Conservation (phyloP, 2,329 filamentous ascomycete species). For the Coniochaeta hoffmannii region DNA sequence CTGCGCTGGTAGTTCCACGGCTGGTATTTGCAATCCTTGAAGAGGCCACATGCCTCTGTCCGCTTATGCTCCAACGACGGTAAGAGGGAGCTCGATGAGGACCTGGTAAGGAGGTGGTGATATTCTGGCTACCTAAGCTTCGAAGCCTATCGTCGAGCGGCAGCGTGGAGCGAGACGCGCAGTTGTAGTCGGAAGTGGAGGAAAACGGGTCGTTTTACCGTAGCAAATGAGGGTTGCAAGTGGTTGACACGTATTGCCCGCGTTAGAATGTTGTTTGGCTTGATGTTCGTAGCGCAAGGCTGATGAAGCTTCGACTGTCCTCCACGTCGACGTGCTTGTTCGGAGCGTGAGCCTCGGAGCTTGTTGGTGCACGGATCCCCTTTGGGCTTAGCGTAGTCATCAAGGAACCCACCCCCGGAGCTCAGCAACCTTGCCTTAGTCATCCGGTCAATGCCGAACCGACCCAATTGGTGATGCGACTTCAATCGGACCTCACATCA, state of each 20-base stretch:
- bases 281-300: not conserved
- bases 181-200: not conserved
- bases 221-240: not conserved
- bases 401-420: not conserved
- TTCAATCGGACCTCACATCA: not conserved
- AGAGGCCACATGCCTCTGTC: not conserved
- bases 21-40: not conserved
- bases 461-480: not conserved
- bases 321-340: not conserved
- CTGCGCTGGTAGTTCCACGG: not conserved
- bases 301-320: not conserved
- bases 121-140: not conserved
- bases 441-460: not conserved
- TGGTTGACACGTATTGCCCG: not conserved
- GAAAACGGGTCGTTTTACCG: not conserved
- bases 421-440: not conserved
- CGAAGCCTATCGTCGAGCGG: not conserved
- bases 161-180: not conserved
- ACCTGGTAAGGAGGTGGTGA: not conserved
- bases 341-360: conserved; percentile 1
- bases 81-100: not conserved
- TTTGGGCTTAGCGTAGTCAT: not conserved
- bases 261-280: not conserved
- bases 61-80: not conserved
- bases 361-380: not conserved